A percentile compares a stretch with the other conserved stretches of the same genome.
Evolutionary conservation across 2,329 filamentous ascomycete species (phyloP).

Genomic region (Xylariales sp.): DNA sequence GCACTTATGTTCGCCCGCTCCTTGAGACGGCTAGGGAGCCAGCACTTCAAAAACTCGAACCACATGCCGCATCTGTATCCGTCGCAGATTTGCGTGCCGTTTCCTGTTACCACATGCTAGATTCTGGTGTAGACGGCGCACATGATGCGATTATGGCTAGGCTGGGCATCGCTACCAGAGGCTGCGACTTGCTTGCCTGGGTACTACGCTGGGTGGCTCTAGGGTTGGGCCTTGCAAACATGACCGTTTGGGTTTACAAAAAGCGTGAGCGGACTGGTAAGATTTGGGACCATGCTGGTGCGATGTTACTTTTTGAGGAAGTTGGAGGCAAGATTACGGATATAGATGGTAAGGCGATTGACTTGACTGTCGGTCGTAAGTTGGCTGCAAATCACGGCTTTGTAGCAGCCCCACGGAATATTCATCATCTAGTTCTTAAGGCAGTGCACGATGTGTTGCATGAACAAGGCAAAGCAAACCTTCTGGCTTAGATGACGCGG

Average conservation of each 20-base stretch:
- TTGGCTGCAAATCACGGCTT: conserved; percentile 66
- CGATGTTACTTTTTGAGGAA: conserved; percentile 69
- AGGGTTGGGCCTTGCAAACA: conserved; percentile 64
- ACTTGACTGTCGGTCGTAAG: conserved; percentile 61
- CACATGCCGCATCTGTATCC: conserved; percentile 44
- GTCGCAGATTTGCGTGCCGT: conserved; percentile 55
- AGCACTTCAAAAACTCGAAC: conserved; percentile 50
- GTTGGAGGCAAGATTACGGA: conserved; percentile 67
- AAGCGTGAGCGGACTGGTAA: conserved; percentile 61
- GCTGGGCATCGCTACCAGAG: conserved; percentile 58
- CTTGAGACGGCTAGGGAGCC: conserved; percentile 40
- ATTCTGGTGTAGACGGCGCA: conserved; percentile 61
- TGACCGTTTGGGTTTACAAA: conserved; percentile 68
- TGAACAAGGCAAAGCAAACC: conserved; percentile 50
- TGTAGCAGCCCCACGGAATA: conserved; percentile 60
- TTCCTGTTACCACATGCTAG: conserved; percentile 59
- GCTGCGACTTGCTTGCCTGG: conserved; percentile 67
- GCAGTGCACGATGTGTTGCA: conserved; percentile 51
- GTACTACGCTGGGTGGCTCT: conserved; percentile 66
- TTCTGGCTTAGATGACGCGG: conserved; percentile 43
- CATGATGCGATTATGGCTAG: conserved; percentile 58
- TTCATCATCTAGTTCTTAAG: conserved; percentile 59
- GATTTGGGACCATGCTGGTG: conserved; percentile 70
- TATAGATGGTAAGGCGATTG: conserved; percentile 62
- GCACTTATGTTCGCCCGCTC: conserved; percentile 60